phyloP scores from a whole-genome alignment of 106 monocot genomes.

The Apostasia shenzhenica region DNA sequence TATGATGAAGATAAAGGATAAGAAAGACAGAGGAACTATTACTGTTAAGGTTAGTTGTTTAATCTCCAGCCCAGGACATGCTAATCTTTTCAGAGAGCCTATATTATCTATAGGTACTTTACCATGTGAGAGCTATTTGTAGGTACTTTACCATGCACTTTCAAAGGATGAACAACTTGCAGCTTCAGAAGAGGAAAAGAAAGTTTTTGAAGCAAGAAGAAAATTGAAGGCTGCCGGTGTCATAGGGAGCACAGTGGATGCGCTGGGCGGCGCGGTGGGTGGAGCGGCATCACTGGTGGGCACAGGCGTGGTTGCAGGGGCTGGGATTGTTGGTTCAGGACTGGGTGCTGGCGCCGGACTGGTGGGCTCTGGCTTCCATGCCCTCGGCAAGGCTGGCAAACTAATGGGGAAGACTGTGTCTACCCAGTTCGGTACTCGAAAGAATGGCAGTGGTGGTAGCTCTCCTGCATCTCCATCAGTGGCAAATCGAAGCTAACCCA shows the following conservation, averaged over 20 bases:
- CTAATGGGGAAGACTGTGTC: conserved; percentile 63
- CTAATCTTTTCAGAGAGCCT: neutral
- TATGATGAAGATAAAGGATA: conserved; percentile 83
- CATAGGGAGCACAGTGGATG: conserved; percentile 88
- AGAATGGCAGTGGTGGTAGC: conserved; percentile 15
- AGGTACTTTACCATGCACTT: conserved; percentile 75
- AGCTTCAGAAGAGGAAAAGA: conserved; percentile 68
- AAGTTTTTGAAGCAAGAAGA: conserved; percentile 54
- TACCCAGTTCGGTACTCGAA: conserved; percentile 35
- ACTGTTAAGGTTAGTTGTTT: conserved; percentile 58
- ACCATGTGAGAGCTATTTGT: neutral
- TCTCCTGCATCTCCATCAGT: neutral
- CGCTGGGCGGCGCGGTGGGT: conserved; percentile 58
- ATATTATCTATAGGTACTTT: too few species aligned
- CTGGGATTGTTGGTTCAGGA: conserved; percentile 39
- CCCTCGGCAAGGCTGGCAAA: conserved; percentile 69
- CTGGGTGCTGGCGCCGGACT: conserved; percentile 29
- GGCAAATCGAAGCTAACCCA: conserved; percentile 3
- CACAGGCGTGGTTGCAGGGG: neutral
- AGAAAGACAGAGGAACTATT: conserved; percentile 86
- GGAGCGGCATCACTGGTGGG: conserved; percentile 52
- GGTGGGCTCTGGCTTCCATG: conserved; percentile 48
- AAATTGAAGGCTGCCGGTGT: conserved; percentile 77
- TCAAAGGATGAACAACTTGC: conserved; percentile 65
- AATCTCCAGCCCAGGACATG: neutral